Conservation (phyloP, 257 asterid species). For the Haberlea rhodopensis region DNA sequence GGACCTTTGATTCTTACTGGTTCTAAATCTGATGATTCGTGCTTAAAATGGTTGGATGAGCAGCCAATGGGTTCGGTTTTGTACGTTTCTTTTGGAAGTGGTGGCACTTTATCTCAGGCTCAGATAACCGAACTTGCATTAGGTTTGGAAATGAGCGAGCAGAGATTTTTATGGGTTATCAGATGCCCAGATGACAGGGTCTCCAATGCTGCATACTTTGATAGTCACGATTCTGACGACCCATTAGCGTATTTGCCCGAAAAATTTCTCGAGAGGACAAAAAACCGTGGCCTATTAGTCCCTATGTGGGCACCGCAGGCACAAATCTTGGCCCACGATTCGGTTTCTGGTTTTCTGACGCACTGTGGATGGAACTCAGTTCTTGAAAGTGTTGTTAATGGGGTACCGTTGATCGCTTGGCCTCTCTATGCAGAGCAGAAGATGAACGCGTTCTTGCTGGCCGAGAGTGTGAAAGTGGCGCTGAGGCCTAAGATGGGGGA, state of each 20-base stretch:
- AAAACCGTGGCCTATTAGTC: slow-evolving; percentile 30
- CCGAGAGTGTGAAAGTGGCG: slow-evolving; percentile 49
- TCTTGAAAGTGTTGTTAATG: slow-evolving; percentile 51
- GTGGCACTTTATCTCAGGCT: slow-evolving; percentile 42
- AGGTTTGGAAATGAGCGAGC: slow-evolving; percentile 41
- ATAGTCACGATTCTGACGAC: slow-evolving; percentile 3
- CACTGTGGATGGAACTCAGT: slow-evolving; percentile 79
- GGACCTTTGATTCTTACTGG: slow-evolving; percentile 46
- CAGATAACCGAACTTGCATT: slow-evolving; percentile 41
- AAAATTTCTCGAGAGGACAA: slow-evolving; percentile 35
- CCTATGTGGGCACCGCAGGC: slow-evolving; percentile 43
- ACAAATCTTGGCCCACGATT: slow-evolving; percentile 30
- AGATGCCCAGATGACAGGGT: slow-evolving; percentile 29
- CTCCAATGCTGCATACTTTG: slow-evolving; percentile 24
- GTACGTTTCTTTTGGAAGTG: slow-evolving; percentile 52
- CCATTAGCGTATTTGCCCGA: slow-evolving; percentile 34
- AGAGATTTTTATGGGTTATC: slow-evolving; percentile 39
- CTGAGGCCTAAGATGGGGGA: slow-evolving; percentile 37
- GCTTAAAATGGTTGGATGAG: slow-evolving; percentile 47
- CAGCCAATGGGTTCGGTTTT: slow-evolving; percentile 53
- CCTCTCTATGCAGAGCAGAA: slow-evolving; percentile 77
- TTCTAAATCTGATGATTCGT: slow-evolving; percentile 1
- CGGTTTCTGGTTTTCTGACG: slow-evolving; percentile 31
- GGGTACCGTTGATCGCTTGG: slow-evolving; percentile 77
- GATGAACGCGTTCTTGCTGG: slow-evolving; percentile 60